phyloP scores from a whole-genome alignment of 257 asterid genomes.

The Lavandula angustifolia region DNA sequence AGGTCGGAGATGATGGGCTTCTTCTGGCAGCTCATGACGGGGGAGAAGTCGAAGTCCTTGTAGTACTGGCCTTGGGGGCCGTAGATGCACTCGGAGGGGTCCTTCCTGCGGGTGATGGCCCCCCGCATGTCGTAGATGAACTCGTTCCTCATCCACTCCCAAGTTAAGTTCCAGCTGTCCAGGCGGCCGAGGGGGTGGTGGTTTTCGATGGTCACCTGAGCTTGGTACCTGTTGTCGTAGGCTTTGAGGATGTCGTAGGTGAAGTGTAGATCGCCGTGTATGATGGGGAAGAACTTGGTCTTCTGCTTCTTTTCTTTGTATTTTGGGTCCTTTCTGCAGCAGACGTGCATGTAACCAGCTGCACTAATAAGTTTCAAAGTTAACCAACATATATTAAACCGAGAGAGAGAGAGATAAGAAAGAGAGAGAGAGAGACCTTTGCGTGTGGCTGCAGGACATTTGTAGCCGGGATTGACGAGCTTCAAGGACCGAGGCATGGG shows the following conservation, averaged over 20 bases:
- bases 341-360: constrained; percentile 61
- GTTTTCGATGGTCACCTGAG: constrained; percentile 89
- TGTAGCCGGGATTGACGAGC: constrained; percentile 70
- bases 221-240: constrained; percentile 53
- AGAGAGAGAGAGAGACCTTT: background rate
- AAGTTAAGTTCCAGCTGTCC: constrained; percentile 88
- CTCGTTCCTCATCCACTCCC: constrained; percentile 97
- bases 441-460: constrained; percentile 64
- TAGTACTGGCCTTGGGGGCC: constrained; percentile 88
- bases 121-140: constrained; percentile 84
- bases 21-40: constrained; percentile 66
- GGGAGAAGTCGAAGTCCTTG: constrained; percentile 68
- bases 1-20: constrained; percentile 74
- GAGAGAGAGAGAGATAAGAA: background rate
- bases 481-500: constrained; percentile 82
- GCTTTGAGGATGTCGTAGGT: constrained; percentile 77
- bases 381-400: no score
- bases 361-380: constrained; percentile 18
- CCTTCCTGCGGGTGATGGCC: constrained; percentile 69
- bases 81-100: constrained; percentile 75
- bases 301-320: constrained; percentile 46
- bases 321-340: constrained; percentile 81
- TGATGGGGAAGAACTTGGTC: constrained; percentile 56
- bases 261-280: constrained; percentile 66
- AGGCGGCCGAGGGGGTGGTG: constrained; percentile 84